Conservation (phyloP, 352 stramenopile species). For the Phytophthora fragariaefolia region DNA sequence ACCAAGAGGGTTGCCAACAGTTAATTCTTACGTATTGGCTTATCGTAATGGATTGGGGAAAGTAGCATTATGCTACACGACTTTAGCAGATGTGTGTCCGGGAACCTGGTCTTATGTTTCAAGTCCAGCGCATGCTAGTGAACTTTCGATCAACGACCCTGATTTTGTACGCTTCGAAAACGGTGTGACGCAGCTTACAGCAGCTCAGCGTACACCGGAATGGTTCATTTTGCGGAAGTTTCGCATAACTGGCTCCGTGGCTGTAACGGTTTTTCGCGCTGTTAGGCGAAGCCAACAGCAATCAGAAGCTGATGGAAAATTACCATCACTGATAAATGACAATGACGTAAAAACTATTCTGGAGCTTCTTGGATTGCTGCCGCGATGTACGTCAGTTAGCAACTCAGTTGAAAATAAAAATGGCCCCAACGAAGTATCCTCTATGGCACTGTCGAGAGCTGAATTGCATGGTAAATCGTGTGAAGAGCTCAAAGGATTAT, state of each 20-base stretch:
- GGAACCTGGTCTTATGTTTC: constrained; percentile 7
- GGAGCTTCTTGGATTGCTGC: not conserved
- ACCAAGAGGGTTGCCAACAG: not conserved
- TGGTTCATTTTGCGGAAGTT: constrained; percentile 18
- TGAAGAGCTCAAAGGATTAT: constrained; percentile 1
- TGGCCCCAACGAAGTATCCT: not conserved
- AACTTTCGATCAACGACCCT: not conserved
- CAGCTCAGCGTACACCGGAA: not conserved
- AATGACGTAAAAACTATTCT: not conserved
- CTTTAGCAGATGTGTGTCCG: not conserved
- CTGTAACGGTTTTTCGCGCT: too few species aligned
- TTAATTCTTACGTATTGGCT: not conserved
- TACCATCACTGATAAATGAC: too few species aligned
- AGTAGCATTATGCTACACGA: constrained; percentile 10
- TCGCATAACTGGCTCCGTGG: constrained; percentile 10
- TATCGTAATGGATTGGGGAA: constrained; percentile 12
- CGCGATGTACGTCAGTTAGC: too few species aligned
- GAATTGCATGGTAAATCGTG: not conserved
- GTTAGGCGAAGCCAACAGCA: too few species aligned
- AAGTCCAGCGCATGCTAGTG: not conserved
- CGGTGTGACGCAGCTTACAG: not conserved
- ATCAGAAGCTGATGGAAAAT: too few species aligned
- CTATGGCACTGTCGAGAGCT: not conserved
- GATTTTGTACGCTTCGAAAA: constrained; percentile 5
- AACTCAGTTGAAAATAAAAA: too few species aligned